Evolutionary conservation across 78 protist species (phyloP), one percentile per base, ranked within the genome.

Genomic region (Emiliania huxleyi): DNA sequence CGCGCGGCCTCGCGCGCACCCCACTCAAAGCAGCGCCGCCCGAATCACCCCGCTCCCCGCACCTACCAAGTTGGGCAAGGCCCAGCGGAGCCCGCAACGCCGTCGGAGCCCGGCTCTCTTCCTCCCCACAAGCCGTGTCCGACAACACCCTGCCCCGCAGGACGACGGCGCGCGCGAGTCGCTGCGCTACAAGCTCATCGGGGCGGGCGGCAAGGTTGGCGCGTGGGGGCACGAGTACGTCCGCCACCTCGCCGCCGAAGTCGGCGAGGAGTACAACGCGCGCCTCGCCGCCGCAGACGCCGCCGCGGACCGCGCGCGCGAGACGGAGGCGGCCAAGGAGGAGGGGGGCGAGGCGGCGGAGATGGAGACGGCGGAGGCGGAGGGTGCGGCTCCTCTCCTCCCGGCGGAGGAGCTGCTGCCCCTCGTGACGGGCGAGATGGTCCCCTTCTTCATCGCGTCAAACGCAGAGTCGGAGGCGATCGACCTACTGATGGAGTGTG

Each of bases 161-260:
- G 95, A 89, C 33, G 69, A 69, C 19, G 97, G 87, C 33, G 89
- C 42, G 48, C 94, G 71, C 45, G 96, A 93, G 69, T 92, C 94
- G 37, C 95, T 98, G 23, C 69, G 94, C 44, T 98, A 88, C 95
- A 94, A 96, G 46, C 94, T 98, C 81, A 4, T 44, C 6, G 99
- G 99, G 33, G 19, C 94, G 55, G 75, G 35, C 26, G 97, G 92
- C 38, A 94, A 93, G 25, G 77, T 98, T 2, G 98, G 94, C 2
- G 0, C 71, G 42, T 99, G 99, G 99, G 99, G 99, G 1, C 99
- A 98, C 94, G 99, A 99, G 79, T 99, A 95, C 91, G 96, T 98
- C 45, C 91, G 95, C 56, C 45, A 93, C 55, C 49, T 84, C 38
- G 44, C 79, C 21, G 96, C 90, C 5, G 99, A 98, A 92, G 92